Conservation (phyloP, 768 basidiomycete species). For the Suillus sp. region DNA sequence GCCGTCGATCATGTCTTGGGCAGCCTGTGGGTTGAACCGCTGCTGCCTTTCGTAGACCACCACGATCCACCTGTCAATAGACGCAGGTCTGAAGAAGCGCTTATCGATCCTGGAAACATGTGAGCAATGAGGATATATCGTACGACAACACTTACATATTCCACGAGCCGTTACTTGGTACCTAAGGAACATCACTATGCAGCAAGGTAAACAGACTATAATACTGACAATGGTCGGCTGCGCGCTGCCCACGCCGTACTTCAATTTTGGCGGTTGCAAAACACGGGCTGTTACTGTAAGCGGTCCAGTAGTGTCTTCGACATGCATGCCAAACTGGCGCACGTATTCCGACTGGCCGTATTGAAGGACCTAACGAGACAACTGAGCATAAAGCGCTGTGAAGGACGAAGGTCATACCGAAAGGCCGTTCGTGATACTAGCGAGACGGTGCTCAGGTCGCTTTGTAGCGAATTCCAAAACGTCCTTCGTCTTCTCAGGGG, state of each 20-base stretch:
- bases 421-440: slow-evolving; percentile 55
- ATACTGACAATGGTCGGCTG: slow-evolving; percentile 57
- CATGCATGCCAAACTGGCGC: slow-evolving; percentile 69
- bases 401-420: slow-evolving; percentile 37
- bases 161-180: slow-evolving; percentile 71
- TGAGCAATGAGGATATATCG: slow-evolving; percentile 6
- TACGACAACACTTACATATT: slow-evolving; percentile 57
- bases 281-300: slow-evolving; percentile 63
- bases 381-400: slow-evolving; percentile 1
- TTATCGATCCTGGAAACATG: slow-evolving; percentile 61
- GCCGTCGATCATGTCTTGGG: slow-evolving; percentile 56
- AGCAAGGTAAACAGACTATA: slow-evolving; percentile 4
- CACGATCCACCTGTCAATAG: slow-evolving; percentile 61
- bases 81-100: slow-evolving; percentile 58
- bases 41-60: slow-evolving; percentile 64
- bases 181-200: slow-evolving; percentile 34
- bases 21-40: slow-evolving; percentile 54
- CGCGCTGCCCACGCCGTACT: slow-evolving; percentile 60
- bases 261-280: slow-evolving; percentile 62
- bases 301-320: slow-evolving; percentile 52
- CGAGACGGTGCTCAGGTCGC: slow-evolving; percentile 57
- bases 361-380: slow-evolving; percentile 48
- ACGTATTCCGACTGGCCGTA: slow-evolving; percentile 80
- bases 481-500: slow-evolving; percentile 61
- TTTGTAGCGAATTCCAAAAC: slow-evolving; percentile 71